Evolutionary conservation across 208 protist species (phyloP).

Genomic region (Trypanosoma brucei): DNA sequence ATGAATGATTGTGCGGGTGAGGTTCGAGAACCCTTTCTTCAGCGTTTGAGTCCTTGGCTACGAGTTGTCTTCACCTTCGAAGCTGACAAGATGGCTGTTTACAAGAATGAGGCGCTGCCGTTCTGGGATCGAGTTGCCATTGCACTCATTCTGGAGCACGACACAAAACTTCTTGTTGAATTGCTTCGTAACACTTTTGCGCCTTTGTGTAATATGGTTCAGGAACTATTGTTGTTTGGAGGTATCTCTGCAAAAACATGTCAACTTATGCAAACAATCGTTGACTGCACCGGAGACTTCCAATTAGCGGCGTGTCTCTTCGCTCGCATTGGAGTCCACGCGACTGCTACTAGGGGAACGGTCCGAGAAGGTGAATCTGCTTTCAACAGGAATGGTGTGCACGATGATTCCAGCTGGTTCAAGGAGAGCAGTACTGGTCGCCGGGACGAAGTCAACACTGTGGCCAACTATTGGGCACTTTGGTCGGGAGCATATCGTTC

Average conservation of each 20-base stretch:
- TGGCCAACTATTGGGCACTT: constrained; percentile 42
- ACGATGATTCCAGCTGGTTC: no score
- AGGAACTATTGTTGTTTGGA: constrained; percentile 56
- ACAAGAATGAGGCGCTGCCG: constrained; percentile 26
- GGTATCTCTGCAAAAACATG: constrained; percentile 52
- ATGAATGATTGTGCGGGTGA: constrained; percentile 30
- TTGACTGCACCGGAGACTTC: constrained; percentile 79
- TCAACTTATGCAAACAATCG: constrained; percentile 64
- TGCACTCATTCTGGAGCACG: constrained; percentile 46
- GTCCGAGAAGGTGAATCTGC: background rate
- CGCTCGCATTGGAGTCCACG: constrained; percentile 53
- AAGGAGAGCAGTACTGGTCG: background rate
- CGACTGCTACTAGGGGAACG: background rate
- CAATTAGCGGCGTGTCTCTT: constrained; percentile 83
- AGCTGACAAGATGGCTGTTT: constrained; percentile 22
- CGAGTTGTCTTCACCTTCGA: constrained; percentile 51
- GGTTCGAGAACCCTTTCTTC: constrained; percentile 51
- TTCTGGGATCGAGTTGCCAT: constrained; percentile 82
- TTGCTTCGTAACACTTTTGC: constrained; percentile 33
- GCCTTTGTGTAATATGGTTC: constrained; percentile 41
- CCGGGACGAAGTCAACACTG: background rate
- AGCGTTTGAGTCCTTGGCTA: constrained; percentile 66
- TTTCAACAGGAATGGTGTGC: no score
- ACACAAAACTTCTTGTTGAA: constrained; percentile 25
- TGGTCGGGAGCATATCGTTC: constrained; percentile 71